Base-by-base conservation (phyloP, 2,329 filamentous ascomycete species). In the Diaporthe humulicola region DNA sequence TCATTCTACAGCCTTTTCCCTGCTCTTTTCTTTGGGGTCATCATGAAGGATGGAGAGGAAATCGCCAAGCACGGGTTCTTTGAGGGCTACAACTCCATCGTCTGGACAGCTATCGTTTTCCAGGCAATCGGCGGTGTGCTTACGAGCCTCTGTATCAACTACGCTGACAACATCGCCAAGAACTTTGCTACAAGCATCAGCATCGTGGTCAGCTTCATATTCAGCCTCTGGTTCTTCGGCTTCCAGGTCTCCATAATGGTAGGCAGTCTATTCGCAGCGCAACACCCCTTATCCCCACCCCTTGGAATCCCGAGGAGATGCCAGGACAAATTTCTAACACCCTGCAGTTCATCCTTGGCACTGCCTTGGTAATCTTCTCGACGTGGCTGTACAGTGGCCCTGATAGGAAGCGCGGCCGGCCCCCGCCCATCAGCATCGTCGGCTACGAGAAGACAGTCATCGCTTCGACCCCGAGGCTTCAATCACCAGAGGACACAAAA, bases 1-100 rank as follows among this genome's bases (percentile, higher is more conserved):
- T 96, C 95, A 0, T 94, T 98, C 81, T 99, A 98, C 86, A 98
- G 96, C 1, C 87, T 98, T 1, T 96, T 98, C 79, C 95, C 96
- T 0, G 94, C 96, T 0, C 87, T 98, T 0, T 91, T 98, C 74
- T 89, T 98, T 70, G 97, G 96, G 1, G 93, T 98, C 8, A 85
- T 97, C 3, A 94, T 94, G 85, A 94, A 95, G 77, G 97, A 99
- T 78, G 97, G 96, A 36, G 91, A 92, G 76, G 93, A 94, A 54
- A 95, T 99, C 77, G 89, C 93, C 36, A 91, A 93, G 82, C 92
- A 94, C 76, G 97, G 97, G 17, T 98, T 98, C 84, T 98, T 99
- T 79, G 93, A 94, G 74, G 97, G 97, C 3, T 99, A 98, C 85
- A 98, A 98, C 82, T 93, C 91, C 88, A 89, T 96, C 28, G 96